Conservation (phyloP, 2,329 filamentous ascomycete genomes). For the Talaromyces rugulosus region DNA sequence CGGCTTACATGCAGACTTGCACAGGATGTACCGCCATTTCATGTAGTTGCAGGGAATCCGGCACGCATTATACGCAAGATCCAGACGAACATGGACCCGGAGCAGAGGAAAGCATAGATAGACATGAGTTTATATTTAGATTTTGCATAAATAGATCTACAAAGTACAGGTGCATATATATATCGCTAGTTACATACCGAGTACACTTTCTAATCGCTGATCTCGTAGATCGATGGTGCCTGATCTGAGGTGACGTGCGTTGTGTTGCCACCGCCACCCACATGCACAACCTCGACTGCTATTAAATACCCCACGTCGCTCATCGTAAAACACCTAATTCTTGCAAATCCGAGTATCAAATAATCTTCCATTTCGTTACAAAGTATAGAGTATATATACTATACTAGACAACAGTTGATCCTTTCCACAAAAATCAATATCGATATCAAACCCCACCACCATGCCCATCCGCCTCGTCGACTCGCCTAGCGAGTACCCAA, state of each 20-base stretch:
- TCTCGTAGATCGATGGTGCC: not conserved
- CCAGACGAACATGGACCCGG: slow-evolving; percentile 29
- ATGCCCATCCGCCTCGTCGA: not conserved
- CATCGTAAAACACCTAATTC: not conserved
- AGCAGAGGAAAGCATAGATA: not conserved
- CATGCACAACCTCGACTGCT: not conserved
- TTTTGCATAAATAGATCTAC: not conserved
- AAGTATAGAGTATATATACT: not conserved
- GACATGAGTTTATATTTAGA: no score
- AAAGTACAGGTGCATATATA: not conserved
- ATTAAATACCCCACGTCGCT: not conserved
- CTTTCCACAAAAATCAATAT: not conserved
- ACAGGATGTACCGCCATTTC: slow-evolving; percentile 41
- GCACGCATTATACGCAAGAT: slow-evolving; percentile 36
- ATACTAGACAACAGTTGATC: not conserved
- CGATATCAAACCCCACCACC: not conserved
- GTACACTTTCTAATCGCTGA: no score
- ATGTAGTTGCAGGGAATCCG: slow-evolving; percentile 40
- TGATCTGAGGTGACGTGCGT: not conserved
- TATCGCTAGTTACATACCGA: no score
- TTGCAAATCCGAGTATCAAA: not conserved
- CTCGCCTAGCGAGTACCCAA: not conserved
- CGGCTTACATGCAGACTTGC: not conserved
- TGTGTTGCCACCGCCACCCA: not conserved
- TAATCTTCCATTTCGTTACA: not conserved